Evolutionary conservation across 768 basidiomycete genomes (phyloP).

Genomic region (Calocybe indica): DNA sequence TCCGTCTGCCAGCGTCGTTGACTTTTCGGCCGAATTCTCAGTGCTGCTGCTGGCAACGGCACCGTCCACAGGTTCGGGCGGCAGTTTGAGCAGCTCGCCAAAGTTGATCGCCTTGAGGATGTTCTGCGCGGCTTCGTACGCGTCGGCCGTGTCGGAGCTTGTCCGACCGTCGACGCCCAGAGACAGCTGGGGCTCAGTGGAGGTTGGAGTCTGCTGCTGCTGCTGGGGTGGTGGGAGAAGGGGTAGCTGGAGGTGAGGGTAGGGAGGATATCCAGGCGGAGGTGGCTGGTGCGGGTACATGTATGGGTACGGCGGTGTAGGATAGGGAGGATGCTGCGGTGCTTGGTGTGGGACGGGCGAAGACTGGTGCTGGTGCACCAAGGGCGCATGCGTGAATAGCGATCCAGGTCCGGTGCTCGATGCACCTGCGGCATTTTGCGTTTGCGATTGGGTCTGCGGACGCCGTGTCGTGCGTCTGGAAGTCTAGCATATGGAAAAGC

Average conservation of each 20-base stretch:
- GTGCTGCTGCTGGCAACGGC: neutral
- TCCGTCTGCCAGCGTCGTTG: too few species aligned
- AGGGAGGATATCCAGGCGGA: slow-evolving; percentile 12
- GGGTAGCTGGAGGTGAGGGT: slow-evolving; percentile 19
- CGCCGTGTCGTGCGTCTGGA: slow-evolving; percentile 74
- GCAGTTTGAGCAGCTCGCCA: slow-evolving; percentile 41
- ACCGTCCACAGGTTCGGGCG: slow-evolving; percentile 22
- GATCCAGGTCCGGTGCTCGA: slow-evolving; percentile 28
- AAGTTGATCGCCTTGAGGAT: slow-evolving; percentile 78
- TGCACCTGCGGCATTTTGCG: slow-evolving; percentile 13
- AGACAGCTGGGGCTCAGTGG: slow-evolving; percentile 8
- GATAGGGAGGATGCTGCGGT: neutral
- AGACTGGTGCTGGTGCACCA: slow-evolving; percentile 30
- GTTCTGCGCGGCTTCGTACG: slow-evolving; percentile 74
- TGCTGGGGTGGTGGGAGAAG: slow-evolving; percentile 17
- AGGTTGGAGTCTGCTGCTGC: slow-evolving; percentile 4
- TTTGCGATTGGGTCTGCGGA: slow-evolving; percentile 52
- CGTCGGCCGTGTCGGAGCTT: slow-evolving; percentile 43
- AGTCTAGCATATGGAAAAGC: slow-evolving; percentile 38
- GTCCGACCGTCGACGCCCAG: slow-evolving; percentile 12
- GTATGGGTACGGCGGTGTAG: slow-evolving; percentile 7
- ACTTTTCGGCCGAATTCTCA: too few species aligned
- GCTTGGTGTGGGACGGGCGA: slow-evolving; percentile 10
- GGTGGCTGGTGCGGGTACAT: slow-evolving; percentile 7
- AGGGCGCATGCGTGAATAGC: slow-evolving; percentile 58